Percentiles rank a stretch among this genome's conserved stretches.
phyloP scores from a whole-genome alignment of 176 grass and related monocot genomes.

The Oryza punctata region DNA sequence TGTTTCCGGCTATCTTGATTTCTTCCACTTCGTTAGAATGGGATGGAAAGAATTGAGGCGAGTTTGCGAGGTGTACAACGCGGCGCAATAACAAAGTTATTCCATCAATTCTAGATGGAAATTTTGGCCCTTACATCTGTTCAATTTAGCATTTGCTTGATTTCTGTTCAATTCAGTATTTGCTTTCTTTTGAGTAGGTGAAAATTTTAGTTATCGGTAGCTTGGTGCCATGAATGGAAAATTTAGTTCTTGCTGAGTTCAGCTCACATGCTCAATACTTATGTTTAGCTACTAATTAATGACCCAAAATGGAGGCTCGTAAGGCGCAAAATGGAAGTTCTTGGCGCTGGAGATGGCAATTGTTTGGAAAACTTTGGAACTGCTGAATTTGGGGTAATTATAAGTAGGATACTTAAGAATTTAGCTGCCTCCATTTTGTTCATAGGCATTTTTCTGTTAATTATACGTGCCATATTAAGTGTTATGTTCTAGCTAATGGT shows the following conservation, averaged over 20 bases:
- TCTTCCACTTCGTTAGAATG: slow-evolving; percentile 8
- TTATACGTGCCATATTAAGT: not conserved
- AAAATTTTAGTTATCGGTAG: not conserved
- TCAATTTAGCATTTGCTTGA: slow-evolving; percentile 13
- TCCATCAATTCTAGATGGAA: slow-evolving; percentile 45
- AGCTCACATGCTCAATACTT: not conserved
- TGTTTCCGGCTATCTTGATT: slow-evolving; percentile 56
- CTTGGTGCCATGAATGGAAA: not conserved
- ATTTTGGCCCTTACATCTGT: slow-evolving; percentile 37
- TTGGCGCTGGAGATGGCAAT: not conserved
- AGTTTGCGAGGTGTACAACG: slow-evolving; percentile 40
- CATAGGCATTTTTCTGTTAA: not conserved
- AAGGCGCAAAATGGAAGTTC: not conserved
- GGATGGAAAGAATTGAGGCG: slow-evolving; percentile 17
- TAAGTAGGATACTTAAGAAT: not conserved
- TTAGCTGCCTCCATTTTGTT: not conserved
- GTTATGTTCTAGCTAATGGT: slow-evolving; percentile 16
- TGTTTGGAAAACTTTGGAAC: not conserved
- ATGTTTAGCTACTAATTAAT: not conserved
- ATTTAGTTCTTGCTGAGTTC: not conserved
- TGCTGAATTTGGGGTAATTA: slow-evolving; percentile 21
- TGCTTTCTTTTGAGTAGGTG: not conserved
- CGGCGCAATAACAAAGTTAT: slow-evolving; percentile 31
- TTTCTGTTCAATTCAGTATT: slow-evolving; percentile 27
- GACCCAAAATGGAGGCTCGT: not conserved